Conservation (phyloP, 306 rosid species). For the Begonia loranthoides region DNA sequence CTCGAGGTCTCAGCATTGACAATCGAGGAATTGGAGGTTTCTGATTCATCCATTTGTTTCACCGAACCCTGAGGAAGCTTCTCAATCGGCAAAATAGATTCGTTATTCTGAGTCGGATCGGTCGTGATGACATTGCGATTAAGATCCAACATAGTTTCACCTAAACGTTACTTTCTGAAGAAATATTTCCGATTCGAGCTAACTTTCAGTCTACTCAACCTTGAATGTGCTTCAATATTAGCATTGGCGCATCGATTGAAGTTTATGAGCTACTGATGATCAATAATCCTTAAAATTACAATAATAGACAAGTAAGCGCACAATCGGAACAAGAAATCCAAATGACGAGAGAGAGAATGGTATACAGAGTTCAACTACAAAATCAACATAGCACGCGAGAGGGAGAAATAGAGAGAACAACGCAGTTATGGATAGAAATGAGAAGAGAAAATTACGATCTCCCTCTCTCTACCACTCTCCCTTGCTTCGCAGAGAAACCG, state of each 20-base stretch:
- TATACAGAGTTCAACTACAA: background rate
- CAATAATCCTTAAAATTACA: too few relatives aligned
- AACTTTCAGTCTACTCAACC: constrained; percentile 1
- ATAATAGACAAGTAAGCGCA: constrained; percentile 10
- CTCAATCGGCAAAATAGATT: constrained; percentile 23
- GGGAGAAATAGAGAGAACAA: constrained; percentile 7
- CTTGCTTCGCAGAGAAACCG: constrained; percentile 1
- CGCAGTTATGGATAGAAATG: background rate
- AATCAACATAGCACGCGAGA: constrained; percentile 6
- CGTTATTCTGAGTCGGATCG: constrained; percentile 39
- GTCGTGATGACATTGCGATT: constrained; percentile 53
- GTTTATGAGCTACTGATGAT: too few relatives aligned
- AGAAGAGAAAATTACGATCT: background rate
- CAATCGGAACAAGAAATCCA: constrained; percentile 17
- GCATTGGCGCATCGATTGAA: constrained; percentile 1
- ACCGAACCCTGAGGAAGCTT: constrained; percentile 44
- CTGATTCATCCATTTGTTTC: constrained; percentile 82
- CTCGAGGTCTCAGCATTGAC: constrained; percentile 92
- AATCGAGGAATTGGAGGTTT: constrained; percentile 83
- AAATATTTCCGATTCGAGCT: constrained; percentile 11
- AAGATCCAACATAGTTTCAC: constrained; percentile 60
- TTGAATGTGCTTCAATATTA: constrained; percentile 6
- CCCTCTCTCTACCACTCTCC: background rate
- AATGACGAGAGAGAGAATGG: background rate
- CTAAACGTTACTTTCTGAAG: constrained; percentile 8